These are phyloP conservation scores for Kwoniella mangroviensis DNA, from an alignment of 768 basidiomycete genomes.

Conservation along the genomic window DNA sequence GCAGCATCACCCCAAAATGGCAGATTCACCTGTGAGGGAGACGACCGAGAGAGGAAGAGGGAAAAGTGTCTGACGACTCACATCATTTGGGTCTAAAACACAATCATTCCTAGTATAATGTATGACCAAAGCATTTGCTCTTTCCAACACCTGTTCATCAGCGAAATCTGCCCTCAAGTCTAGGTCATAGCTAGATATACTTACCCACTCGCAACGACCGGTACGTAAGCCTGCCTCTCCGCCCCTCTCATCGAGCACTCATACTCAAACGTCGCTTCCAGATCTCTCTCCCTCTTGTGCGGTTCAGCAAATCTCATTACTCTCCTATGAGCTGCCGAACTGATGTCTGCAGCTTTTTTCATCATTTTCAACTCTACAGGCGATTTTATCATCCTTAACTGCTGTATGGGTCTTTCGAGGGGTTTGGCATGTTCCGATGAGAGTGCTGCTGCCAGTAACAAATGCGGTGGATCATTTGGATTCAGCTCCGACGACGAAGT, in stretches of 20 bases:
- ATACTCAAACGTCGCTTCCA: constrained; percentile 89
- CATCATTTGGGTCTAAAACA: constrained; percentile 69
- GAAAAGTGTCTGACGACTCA: constrained; percentile 50
- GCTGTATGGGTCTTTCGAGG: constrained; percentile 73
- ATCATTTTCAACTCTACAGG: constrained; percentile 75
- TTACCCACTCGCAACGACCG: constrained; percentile 93
- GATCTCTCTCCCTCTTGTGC: constrained; percentile 64
- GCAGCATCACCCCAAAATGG: too few species aligned
- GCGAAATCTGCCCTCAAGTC: not conserved
- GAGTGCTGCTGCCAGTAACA: constrained; percentile 57
- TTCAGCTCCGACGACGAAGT: constrained; percentile 12
- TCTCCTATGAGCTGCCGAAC: constrained; percentile 80
- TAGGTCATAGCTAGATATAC: not conserved
- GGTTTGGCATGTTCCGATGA: constrained; percentile 61
- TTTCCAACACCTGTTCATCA: constrained; percentile 49
- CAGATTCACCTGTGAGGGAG: not conserved
- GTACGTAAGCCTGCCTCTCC: constrained; percentile 92
- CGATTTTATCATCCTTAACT: constrained; percentile 78
- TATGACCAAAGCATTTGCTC: constrained; percentile 84
- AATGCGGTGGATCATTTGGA: constrained; percentile 49
- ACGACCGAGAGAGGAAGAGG: not conserved
- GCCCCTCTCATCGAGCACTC: constrained; percentile 76
- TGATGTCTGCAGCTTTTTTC: constrained; percentile 85
- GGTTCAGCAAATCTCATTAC: constrained; percentile 73
- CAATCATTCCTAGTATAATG: constrained; percentile 95